A percentile compares a stretch with the other conserved stretches of the same genome.
These are phyloP conservation scores for Boletus vermiculosoides DNA, from an alignment of 768 basidiomycete genomes.

Conservation along the genomic window DNA sequence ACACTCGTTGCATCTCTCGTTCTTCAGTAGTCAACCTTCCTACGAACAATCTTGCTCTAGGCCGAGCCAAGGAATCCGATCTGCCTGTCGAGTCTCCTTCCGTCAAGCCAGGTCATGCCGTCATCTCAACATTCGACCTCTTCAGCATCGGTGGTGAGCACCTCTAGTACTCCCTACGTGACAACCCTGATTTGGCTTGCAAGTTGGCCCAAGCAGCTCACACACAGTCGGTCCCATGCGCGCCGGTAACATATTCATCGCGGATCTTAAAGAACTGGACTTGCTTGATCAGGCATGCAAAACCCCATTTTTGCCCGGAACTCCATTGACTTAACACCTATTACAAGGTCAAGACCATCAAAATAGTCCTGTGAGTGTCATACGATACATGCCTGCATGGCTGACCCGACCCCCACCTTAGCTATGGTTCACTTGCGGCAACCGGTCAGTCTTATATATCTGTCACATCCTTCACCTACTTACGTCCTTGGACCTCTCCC, in stretches of 20 bases:
- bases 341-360: slow-evolving; percentile 68
- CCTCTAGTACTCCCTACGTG: not conserved
- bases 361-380: slow-evolving; percentile 71
- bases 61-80: slow-evolving; percentile 1
- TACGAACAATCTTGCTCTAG: slow-evolving; percentile 2
- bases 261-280: slow-evolving; percentile 64
- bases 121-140: slow-evolving; percentile 90
- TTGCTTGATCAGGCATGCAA: slow-evolving; percentile 63
- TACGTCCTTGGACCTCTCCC: slow-evolving; percentile 1
- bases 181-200: slow-evolving; percentile 28
- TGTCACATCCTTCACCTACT: slow-evolving; percentile 4
- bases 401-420: slow-evolving; percentile 27
- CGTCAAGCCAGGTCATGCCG: slow-evolving; percentile 70
- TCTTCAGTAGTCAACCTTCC: slow-evolving; percentile 4
- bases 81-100: slow-evolving; percentile 9
- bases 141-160: slow-evolving; percentile 84
- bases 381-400: not conserved
- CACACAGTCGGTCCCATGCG: slow-evolving; percentile 88
- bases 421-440: slow-evolving; percentile 91
- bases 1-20: slow-evolving; percentile 17
- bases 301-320: not conserved
- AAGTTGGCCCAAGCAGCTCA: slow-evolving; percentile 58
- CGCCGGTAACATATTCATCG: slow-evolving; percentile 84
- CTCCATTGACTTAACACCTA: not conserved
- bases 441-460: slow-evolving; percentile 54